Base-by-base conservation (phyloP, 2,329 filamentous ascomycete species). In the Periconia sp. region DNA sequence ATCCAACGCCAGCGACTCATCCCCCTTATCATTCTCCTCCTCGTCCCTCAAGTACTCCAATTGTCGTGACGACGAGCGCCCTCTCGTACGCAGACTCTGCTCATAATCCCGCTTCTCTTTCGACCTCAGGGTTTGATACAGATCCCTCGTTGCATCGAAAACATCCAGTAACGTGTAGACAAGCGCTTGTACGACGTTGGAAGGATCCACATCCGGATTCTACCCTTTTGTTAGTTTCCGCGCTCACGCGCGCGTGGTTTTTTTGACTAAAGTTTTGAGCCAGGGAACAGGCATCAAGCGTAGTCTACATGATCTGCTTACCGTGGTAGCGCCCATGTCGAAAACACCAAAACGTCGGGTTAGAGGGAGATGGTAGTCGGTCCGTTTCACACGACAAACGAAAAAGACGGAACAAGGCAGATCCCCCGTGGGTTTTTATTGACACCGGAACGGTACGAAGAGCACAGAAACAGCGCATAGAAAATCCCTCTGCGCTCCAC, bases 51-150 rank as follows among this genome's bases (percentile, higher is more conserved):
- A 50, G 50, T 68, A 62, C 15, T 65, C 61, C 27, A 67, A 52
- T n/a, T 59, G 59, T 30, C 69, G 61, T 14, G 65, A 65, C 5
- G 49, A 42, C 14, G 67, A 62, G 48, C 71, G 68, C 2, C 70
- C 67, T 48, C 65, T 71, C 17, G 64, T 59, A 33, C 64, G 57
- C 10, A 70, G 52, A 30, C 49, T 61, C 6, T 59, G 49, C 48
- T 72, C 67, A 53, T 68, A 63, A 31, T 72, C 71, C 45, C 68
- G 65, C 54, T 65, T 68, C 50, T 72, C 68, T 41, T 73, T 73
- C 9, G 53, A 54, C 15, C 54, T 59, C 40, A 73, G 56, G 2
- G 66, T 73, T 30, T 65, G 59, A 35, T 67, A 64, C 1, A 73
- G 54, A 55, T 73, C 71, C 47, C 62, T 61, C 5, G 70, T 66